Conservation (phyloP, 495 filamentous ascomycete genomes). For the Xeromyces bisporus region DNA sequence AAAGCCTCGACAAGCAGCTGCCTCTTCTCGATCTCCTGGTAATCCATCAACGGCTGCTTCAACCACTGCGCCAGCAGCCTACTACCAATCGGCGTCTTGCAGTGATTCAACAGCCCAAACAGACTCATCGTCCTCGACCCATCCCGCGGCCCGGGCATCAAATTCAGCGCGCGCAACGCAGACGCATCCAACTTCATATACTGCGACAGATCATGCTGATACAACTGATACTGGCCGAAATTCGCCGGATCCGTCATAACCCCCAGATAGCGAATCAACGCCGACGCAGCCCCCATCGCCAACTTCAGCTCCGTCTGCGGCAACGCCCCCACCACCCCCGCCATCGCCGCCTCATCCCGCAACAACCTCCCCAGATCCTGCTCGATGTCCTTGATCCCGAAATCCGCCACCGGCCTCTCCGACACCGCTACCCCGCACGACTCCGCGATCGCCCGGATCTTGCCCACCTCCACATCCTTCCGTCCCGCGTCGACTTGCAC, state of each 20-base stretch:
- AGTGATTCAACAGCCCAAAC: slow-evolving; percentile 89
- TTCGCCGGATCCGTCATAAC: slow-evolving; percentile 82
- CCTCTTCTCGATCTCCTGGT: slow-evolving; percentile 72
- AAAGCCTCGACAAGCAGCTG: slow-evolving; percentile 95
- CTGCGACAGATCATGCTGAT: slow-evolving; percentile 91
- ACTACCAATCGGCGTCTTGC: slow-evolving; percentile 89
- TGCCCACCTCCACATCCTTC: slow-evolving; percentile 78
- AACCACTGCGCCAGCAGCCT: slow-evolving; percentile 89
- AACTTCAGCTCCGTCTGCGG: slow-evolving; percentile 90
- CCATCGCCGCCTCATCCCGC: slow-evolving; percentile 64
- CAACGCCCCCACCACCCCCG: slow-evolving; percentile 50
- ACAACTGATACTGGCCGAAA: slow-evolving; percentile 91
- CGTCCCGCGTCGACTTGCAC: slow-evolving; percentile 56
- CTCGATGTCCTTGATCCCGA: slow-evolving; percentile 84
- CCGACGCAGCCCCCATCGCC: slow-evolving; percentile 88
- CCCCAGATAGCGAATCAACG: slow-evolving; percentile 89
- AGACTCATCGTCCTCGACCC: slow-evolving; percentile 96
- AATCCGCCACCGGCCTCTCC: slow-evolving; percentile 59
- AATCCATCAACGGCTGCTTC: slow-evolving; percentile 92
- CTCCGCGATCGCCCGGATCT: slow-evolving; percentile 75
- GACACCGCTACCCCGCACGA: slow-evolving; percentile 80
- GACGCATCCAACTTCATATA: slow-evolving; percentile 98
- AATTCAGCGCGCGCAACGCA: slow-evolving; percentile 80
- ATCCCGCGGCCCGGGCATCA: slow-evolving; percentile 91
- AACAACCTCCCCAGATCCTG: slow-evolving; percentile 80